Evolutionary conservation across 768 basidiomycete genomes (phyloP).

Genomic region (Podaxis sp.): DNA sequence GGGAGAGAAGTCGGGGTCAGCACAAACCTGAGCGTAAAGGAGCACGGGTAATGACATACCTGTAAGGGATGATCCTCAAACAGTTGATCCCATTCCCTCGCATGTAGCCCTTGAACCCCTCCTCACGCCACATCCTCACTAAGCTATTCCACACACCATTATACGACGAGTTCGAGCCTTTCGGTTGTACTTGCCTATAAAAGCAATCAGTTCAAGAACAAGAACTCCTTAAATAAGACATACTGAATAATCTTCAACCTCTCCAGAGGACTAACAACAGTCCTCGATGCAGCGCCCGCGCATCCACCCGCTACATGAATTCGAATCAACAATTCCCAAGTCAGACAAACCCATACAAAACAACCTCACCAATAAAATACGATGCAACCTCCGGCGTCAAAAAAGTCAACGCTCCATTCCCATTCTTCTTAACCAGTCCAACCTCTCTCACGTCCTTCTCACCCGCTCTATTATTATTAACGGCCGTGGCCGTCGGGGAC

Average conservation of each 20-base stretch:
- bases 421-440: conserved; percentile 15
- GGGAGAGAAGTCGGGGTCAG: neutral
- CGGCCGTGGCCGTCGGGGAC: neutral
- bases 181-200: conserved; percentile 88
- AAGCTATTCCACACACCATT: conserved; percentile 83
- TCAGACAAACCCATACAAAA: conserved; percentile 6
- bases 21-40: conserved; percentile 4
- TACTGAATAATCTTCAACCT: conserved; percentile 96
- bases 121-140: conserved; percentile 88
- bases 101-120: conserved; percentile 93
- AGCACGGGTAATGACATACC: conserved; percentile 32
- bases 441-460: conserved; percentile 1
- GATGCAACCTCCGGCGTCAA: conserved; percentile 38
- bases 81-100: conserved; percentile 91
- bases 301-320: conserved; percentile 46
- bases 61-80: conserved; percentile 89
- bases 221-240: conserved; percentile 29
- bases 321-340: neutral
- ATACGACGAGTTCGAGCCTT: conserved; percentile 61
- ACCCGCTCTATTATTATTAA: neutral
- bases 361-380: conserved; percentile 40
- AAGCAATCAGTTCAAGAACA: conserved; percentile 9
- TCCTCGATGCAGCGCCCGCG: conserved; percentile 73
- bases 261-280: conserved; percentile 90
- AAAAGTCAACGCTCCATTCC: conserved; percentile 17